phyloP scores from a whole-genome alignment of 192 early-diverging fungal species.

The Lunasporangiospora selenospora region DNA sequence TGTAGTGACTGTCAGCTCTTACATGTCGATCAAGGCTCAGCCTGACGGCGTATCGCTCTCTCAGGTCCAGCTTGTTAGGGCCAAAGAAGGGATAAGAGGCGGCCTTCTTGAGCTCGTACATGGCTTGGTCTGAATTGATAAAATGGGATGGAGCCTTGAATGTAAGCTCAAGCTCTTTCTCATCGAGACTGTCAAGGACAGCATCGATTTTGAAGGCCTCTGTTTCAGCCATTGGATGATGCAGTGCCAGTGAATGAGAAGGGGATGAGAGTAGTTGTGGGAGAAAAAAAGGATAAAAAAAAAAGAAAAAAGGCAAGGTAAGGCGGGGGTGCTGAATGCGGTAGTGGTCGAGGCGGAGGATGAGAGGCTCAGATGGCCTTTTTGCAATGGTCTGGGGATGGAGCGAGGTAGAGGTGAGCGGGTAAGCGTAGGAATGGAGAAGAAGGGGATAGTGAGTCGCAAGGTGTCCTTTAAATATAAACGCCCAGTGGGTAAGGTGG shows the following conservation, averaged over 20 bases:
- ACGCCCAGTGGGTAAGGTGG: too few species aligned
- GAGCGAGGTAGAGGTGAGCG: not conserved
- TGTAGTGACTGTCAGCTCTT: too few species aligned
- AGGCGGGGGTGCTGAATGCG: not conserved
- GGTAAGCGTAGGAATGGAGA: not conserved
- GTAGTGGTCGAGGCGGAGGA: too few species aligned
- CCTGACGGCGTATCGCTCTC: constrained; percentile 11
- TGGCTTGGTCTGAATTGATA: constrained; percentile 9
- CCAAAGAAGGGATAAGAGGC: constrained; percentile 16
- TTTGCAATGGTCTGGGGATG: not conserved
- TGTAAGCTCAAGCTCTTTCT: constrained; percentile 4
- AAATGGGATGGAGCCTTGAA: constrained; percentile 35
- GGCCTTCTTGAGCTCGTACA: constrained; percentile 15
- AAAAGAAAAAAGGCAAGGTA: too few species aligned
- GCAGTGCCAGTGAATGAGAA: not conserved
- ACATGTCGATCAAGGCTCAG: constrained; percentile 10
- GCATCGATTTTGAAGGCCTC: constrained; percentile 15
- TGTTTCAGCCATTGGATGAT: constrained; percentile 1
- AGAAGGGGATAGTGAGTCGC: too few species aligned
- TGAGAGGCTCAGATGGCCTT: too few species aligned
- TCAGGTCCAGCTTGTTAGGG: constrained; percentile 7
- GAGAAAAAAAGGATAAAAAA: not conserved
- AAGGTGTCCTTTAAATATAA: too few species aligned
- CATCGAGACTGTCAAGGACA: constrained; percentile 10
- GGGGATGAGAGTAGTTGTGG: not conserved